Evolutionary conservation across 1,284 basidiomycete genomes (phyloP).

Genomic region (Cutaneotrichosporon sp.): DNA sequence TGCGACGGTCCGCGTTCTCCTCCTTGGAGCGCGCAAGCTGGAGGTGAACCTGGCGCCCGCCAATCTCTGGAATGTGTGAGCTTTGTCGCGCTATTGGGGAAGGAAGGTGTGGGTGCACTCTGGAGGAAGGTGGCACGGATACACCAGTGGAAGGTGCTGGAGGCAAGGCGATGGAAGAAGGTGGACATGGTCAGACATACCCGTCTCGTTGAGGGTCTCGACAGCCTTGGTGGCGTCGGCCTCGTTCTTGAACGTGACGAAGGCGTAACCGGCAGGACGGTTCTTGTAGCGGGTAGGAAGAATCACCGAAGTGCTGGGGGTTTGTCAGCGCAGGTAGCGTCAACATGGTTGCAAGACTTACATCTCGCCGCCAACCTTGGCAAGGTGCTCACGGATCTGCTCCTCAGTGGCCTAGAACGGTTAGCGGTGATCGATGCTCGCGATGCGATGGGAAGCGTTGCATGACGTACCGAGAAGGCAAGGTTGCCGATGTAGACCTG

Average conservation of each 20-base stretch:
- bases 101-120: neutral
- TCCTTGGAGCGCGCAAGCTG: constrained; percentile 89
- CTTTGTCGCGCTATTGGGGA: neutral
- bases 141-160: neutral
- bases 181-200: constrained; percentile 4
- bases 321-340: neutral
- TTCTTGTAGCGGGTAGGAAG: constrained; percentile 44
- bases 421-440: neutral
- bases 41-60: constrained; percentile 79
- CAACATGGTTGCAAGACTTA: constrained; percentile 29
- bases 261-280: constrained; percentile 73
- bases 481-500: constrained; percentile 54
- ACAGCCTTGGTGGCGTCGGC: constrained; percentile 83
- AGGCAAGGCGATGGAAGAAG: neutral
- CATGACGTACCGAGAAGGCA: constrained; percentile 36
- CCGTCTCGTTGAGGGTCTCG: constrained; percentile 70
- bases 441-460: neutral
- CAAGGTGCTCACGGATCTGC: constrained; percentile 43
- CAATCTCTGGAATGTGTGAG: constrained; percentile 60
- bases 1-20: constrained; percentile 64
- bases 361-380: constrained; percentile 44
- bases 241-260: constrained; percentile 74
- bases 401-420: constrained; percentile 44
- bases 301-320: constrained; percentile 36
- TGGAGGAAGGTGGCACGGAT: neutral